These are phyloP conservation scores for Yamadazyma insecticola DNA, from an alignment of 805 yeast species.

Conservation along the genomic window DNA sequence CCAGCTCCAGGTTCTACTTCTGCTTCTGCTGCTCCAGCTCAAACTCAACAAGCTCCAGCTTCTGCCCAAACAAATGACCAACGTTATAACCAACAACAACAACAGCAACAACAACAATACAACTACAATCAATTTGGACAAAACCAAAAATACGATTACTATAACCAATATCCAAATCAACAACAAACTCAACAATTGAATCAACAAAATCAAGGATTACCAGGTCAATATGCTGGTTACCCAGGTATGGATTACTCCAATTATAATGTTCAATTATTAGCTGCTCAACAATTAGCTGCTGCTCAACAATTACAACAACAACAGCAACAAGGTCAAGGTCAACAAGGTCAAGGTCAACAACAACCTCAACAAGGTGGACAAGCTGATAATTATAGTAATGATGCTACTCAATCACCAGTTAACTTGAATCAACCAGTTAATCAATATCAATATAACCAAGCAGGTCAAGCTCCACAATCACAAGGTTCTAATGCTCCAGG, in stretches of 20 bases:
- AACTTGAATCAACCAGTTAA: conserved; percentile 7
- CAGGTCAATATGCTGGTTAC: conserved; percentile 41
- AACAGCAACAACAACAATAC: conserved; percentile 8
- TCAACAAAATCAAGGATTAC: conserved; percentile 34
- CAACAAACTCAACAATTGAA: conserved; percentile 33
- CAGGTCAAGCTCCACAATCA: conserved; percentile 3
- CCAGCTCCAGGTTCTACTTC: conserved; percentile 7
- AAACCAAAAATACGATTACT: conserved; percentile 17
- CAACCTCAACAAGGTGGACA: conserved; percentile 18
- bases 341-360: conserved; percentile 14
- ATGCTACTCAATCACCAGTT: conserved; percentile 11
- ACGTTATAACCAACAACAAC: conserved; percentile 15
- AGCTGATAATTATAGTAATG: conserved; percentile 12
- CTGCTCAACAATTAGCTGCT: conserved; percentile 16
- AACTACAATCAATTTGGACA: too few relatives aligned
- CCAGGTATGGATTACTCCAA: conserved; percentile 42
- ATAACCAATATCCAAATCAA: conserved; percentile 18
- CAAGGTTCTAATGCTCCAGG: conserved; percentile 10
- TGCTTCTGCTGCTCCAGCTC: conserved; percentile 4
- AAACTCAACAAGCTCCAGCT: conserved; percentile 16
- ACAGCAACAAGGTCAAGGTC: conserved; percentile 16
- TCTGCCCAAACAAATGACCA: conserved; percentile 19
- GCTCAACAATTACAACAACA: conserved; percentile 17
- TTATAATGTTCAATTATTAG: conserved; percentile 31
- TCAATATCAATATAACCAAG: background rate